Percentiles rank a stretch among this genome's conserved stretches.
Evolutionary conservation across 768 basidiomycete genomes (phyloP).

Genomic region (Boletales sp.): DNA sequence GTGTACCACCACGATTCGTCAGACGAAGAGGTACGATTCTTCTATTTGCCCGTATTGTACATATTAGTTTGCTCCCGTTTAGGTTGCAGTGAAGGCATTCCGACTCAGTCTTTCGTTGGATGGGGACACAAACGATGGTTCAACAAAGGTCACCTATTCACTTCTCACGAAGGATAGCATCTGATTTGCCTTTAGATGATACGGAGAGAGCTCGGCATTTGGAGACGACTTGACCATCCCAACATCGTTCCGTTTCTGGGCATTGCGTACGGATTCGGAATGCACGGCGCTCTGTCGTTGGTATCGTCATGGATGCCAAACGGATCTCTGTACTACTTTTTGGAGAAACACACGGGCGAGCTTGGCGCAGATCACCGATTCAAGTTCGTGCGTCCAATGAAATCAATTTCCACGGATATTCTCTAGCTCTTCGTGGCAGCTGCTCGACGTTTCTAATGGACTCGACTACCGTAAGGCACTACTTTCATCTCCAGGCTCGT

Average conservation of each 20-base stretch:
- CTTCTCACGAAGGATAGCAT: too few species aligned
- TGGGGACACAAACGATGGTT: background rate
- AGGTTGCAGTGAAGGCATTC: slow-evolving; percentile 6
- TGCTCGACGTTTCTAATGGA: slow-evolving; percentile 11
- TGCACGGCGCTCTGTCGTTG: slow-evolving; percentile 9
- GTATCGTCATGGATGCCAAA: slow-evolving; percentile 31
- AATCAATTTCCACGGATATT: slow-evolving; percentile 4
- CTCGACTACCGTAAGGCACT: slow-evolving; percentile 5
- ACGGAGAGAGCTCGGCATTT: slow-evolving; percentile 4
- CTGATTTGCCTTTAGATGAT: background rate
- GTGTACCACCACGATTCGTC: background rate
- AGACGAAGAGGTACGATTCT: background rate
- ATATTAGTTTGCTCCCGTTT: background rate
- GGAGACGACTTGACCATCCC: slow-evolving; percentile 3
- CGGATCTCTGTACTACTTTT: slow-evolving; percentile 20
- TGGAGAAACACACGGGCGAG: background rate
- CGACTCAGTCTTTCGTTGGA: background rate
- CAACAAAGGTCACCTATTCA: background rate
- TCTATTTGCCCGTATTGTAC: too few species aligned
- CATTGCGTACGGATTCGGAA: slow-evolving; percentile 4
- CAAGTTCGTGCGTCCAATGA: slow-evolving; percentile 13
- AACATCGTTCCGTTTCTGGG: slow-evolving; percentile 11
- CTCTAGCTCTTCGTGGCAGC: slow-evolving; percentile 15
- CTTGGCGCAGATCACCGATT: background rate
- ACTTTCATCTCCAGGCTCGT: background rate